A percentile compares a stretch with the other conserved stretches of the same genome.
Conservation (phyloP, 2,329 filamentous ascomycete species). For the Aspergillus puulaauensis region DNA sequence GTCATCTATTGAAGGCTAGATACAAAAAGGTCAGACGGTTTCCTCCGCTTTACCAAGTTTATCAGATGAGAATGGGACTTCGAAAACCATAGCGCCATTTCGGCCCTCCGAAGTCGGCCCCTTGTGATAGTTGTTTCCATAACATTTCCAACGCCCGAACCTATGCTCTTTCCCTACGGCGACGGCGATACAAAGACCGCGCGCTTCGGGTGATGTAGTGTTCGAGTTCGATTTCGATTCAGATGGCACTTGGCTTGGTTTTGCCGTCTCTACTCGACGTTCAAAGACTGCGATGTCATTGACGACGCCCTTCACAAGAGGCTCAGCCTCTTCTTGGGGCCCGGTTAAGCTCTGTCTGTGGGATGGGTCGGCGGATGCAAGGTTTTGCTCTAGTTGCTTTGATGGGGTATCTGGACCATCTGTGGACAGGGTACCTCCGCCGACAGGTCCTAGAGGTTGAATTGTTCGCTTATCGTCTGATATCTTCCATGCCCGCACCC, state of each 20-base stretch:
- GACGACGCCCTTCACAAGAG: constrained; percentile 69
- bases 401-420: constrained; percentile 28
- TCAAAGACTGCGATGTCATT: constrained; percentile 90
- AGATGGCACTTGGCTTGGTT: constrained; percentile 20
- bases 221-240: constrained; percentile 24
- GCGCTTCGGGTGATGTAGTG: constrained; percentile 26
- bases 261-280: constrained; percentile 53
- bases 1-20: constrained; percentile 5
- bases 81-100: constrained; percentile 86
- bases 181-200: constrained; percentile 77
- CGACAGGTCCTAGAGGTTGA: constrained; percentile 69
- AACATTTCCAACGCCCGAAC: constrained; percentile 74
- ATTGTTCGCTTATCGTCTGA: constrained; percentile 79
- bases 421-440: constrained; percentile 27
- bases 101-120: constrained; percentile 52
- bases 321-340: constrained; percentile 24
- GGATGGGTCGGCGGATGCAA: constrained; percentile 25
- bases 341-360: constrained; percentile 17
- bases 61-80: constrained; percentile 58
- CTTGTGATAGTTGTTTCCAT: constrained; percentile 37
- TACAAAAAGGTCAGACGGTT: constrained; percentile 6
- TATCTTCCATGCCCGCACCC: constrained; percentile 80
- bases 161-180: constrained; percentile 84
- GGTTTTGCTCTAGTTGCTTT: constrained; percentile 33
- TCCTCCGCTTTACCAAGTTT: constrained; percentile 5